Base-by-base conservation (phyloP, 2,329 filamentous ascomycete species). In the Colletotrichum phormii region DNA sequence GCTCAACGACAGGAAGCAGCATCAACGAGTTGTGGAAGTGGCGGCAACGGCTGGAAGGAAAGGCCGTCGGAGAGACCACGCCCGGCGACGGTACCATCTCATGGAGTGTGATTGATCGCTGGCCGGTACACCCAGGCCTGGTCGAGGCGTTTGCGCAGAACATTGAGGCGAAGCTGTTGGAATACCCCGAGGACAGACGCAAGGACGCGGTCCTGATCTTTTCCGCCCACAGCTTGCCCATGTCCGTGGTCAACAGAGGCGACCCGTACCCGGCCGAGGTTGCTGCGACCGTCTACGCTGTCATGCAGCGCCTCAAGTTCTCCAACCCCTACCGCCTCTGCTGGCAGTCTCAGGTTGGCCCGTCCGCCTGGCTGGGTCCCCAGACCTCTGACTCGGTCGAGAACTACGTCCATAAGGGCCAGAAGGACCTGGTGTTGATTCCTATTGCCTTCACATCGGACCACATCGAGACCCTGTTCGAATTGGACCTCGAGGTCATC, bases 381-480 rank as follows among this genome's bases (percentile, higher is more conserved):
- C 97, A 99, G 82, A 99, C 97, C 0, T 92, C 92, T 73, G 91
- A 93, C 76, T 96, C 95, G 0, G 97, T 99, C 12, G 91, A 95
- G 80, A 89, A 95, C 73, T 97, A 98, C 80, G 91, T 98, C 76
- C 91, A 93, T 80, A 95, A 97, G 83, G 97, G 96, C 0, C 94
- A 98, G 79, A 97, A 92, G 67, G 95, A 99, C 80, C 87, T 99
- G 67, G 88, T 98, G 1, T 87, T 99, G 7, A 95, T 99, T 68
- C 97, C 97, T 0, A 97, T 99, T 76, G 97, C 97, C 6, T 99
- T 99, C 81, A 99, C 97, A 0, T 97, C 94, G n/a, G 97, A 99
- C 79, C 97, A 99, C 81, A 99, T 99, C 77, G 97, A 99, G 85
- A 99, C 97, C 0, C 87, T 99, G 0, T 98, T 93, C 81, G 97